Conservation (phyloP, 2,329 filamentous ascomycete species). For the Corynespora cassiicola region DNA sequence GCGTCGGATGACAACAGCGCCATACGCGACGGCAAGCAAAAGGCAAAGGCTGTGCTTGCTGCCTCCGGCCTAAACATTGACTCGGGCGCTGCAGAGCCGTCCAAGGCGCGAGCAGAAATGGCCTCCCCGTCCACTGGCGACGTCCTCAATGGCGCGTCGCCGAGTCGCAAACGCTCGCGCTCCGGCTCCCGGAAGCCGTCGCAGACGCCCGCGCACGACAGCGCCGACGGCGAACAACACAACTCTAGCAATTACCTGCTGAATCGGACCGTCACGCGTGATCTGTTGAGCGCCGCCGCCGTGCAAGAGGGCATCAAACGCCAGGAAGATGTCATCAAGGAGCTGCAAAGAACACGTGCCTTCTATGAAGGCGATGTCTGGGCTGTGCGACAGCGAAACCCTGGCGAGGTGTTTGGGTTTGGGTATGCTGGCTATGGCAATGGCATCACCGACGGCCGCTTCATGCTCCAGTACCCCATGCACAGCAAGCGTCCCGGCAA, state of each 20-base stretch:
- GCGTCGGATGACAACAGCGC: conserved; percentile 48
- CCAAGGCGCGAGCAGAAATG: conserved; percentile 25
- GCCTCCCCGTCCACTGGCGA: conserved; percentile 42
- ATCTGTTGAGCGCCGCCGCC: conserved; percentile 64
- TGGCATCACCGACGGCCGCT: conserved; percentile 72
- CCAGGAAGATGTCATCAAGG: conserved; percentile 70
- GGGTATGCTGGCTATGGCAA: conserved; percentile 93
- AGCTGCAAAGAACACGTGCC: conserved; percentile 42
- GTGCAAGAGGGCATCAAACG: conserved; percentile 56
- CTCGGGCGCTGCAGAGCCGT: conserved; percentile 34
- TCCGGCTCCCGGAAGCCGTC: conserved; percentile 63
- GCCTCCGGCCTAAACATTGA: conserved; percentile 55
- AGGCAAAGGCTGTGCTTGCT: conserved; percentile 64
- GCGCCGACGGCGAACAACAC: conserved; percentile 44
- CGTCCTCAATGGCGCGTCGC: conserved; percentile 55
- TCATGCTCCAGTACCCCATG: conserved; percentile 77
- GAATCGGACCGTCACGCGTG: conserved; percentile 70
- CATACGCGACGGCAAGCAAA: conserved; percentile 66
- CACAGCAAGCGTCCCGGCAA: conserved; percentile 79
- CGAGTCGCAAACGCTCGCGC: conserved; percentile 64
- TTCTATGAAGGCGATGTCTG: conserved; percentile 56
- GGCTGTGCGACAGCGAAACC: conserved; percentile 63
- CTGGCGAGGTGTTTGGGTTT: conserved; percentile 66
- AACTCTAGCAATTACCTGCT: conserved; percentile 55
- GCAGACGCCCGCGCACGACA: conserved; percentile 41